These are phyloP conservation scores for Suillus occidentalis DNA, from an alignment of 768 basidiomycete species.

Conservation along the genomic window DNA sequence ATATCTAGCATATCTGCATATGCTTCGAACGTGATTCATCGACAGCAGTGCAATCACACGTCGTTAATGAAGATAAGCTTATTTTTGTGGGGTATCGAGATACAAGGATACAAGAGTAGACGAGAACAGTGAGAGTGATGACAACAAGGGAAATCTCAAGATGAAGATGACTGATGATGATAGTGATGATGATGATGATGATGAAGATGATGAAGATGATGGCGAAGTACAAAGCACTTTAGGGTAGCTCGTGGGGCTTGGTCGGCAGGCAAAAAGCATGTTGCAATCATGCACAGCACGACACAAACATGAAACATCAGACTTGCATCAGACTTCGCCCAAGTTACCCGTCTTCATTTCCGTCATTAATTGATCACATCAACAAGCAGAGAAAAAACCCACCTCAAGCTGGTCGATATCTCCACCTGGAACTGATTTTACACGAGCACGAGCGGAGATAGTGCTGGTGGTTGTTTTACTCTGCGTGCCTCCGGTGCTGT, in stretches of 20 bases:
- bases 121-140: not conserved
- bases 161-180: not conserved
- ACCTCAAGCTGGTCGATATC: not conserved
- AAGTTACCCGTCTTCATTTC: not conserved
- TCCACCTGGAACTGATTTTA: not conserved
- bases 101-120: not conserved
- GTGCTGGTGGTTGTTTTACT: not conserved
- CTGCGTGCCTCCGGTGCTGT: not conserved
- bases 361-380: not conserved
- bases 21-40: not conserved
- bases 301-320: not conserved
- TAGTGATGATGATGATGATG: not conserved
- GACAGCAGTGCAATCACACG: not conserved
- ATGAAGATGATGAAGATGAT: too few species aligned
- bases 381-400: not conserved
- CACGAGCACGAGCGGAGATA: not conserved
- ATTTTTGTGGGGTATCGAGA: not conserved
- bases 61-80: not conserved
- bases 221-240: not conserved
- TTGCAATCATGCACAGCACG: not conserved
- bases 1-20: not conserved
- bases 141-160: not conserved
- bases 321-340: not conserved
- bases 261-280: not conserved
- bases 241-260: not conserved